phyloP scores from a whole-genome alignment of 352 stramenopile species.

The Pythium utonaiense region DNA sequence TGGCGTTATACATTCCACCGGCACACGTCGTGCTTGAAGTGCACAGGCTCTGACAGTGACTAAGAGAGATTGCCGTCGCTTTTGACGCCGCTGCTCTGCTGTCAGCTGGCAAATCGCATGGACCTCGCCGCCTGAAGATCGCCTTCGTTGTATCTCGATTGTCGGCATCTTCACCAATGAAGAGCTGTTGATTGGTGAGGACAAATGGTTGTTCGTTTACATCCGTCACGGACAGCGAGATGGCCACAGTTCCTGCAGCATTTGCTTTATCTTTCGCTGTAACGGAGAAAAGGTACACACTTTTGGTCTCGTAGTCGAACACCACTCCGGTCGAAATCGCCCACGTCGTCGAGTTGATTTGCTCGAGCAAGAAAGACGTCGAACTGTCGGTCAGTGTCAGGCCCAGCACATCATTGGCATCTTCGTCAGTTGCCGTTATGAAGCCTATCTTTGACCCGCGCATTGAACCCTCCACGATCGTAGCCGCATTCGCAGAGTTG shows the following conservation, averaged over 20 bases:
- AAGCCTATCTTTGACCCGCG: conserved; percentile 18
- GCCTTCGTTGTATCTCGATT: background rate
- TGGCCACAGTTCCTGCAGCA: conserved; percentile 5
- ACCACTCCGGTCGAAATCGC: conserved; percentile 9
- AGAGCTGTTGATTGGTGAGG: conserved; percentile 18
- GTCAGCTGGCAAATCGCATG: conserved; percentile 8
- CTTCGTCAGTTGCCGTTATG: conserved; percentile 22
- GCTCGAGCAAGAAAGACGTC: conserved; percentile 6
- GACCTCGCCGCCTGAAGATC: conserved; percentile 16
- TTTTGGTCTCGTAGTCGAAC: conserved; percentile 25
- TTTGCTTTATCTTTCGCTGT: conserved; percentile 15
- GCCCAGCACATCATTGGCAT: conserved; percentile 14
- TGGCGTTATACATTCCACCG: conserved; percentile 17
- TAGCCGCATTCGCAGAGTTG: background rate
- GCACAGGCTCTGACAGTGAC: conserved; percentile 15
- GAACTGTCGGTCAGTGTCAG: conserved; percentile 13
- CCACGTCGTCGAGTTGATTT: conserved; percentile 24
- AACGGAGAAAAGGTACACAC: conserved; percentile 12
- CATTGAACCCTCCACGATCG: conserved; percentile 7
- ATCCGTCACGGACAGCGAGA: conserved; percentile 17
- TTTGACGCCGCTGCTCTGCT: background rate
- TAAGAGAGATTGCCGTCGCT: conserved; percentile 11
- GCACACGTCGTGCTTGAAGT: background rate
- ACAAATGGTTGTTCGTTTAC: conserved; percentile 24
- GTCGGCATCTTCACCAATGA: conserved; percentile 23